Evolutionary conservation across 2,329 filamentous ascomycete genomes (phyloP).

Genomic region (Cryphonectria naterciae): DNA sequence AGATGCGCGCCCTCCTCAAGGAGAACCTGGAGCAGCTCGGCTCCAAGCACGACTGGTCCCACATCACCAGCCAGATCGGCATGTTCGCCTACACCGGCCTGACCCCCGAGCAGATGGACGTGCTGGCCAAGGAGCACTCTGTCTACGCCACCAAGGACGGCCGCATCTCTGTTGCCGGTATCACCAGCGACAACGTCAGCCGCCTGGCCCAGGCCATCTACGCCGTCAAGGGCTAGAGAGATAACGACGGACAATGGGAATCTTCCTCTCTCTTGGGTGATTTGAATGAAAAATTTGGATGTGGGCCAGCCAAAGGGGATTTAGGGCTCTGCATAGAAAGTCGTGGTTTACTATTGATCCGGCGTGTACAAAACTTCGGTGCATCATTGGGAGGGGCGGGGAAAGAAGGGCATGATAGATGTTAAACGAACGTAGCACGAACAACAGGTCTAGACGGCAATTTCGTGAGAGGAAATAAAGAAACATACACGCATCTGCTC

Average conservation of each 20-base stretch:
- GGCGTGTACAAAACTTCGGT: constrained; percentile 18
- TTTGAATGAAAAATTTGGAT: background rate
- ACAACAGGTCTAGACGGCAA: constrained; percentile 13
- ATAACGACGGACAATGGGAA: background rate
- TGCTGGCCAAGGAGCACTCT: constrained; percentile 88
- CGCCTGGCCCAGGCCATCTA: constrained; percentile 82
- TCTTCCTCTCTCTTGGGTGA: background rate
- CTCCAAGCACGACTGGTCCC: constrained; percentile 96
- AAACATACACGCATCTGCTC: background rate
- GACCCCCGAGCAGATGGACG: constrained; percentile 80
- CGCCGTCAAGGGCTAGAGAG: constrained; percentile 71
- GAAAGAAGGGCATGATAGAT: constrained; percentile 8
- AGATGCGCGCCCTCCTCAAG: constrained; percentile 93
- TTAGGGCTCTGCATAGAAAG: background rate
- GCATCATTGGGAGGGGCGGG: background rate
- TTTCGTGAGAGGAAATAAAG: background rate
- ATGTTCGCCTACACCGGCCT: constrained; percentile 99
- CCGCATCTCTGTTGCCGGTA: constrained; percentile 83
- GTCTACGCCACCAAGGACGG: constrained; percentile 97
- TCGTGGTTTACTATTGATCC: background rate
- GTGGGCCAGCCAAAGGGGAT: background rate
- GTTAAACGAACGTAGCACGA: background rate
- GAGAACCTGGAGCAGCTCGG: constrained; percentile 93
- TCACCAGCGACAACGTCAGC: constrained; percentile 78
- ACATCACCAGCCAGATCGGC: constrained; percentile 98